Evolutionary conservation across 2,329 filamentous ascomycete genomes (phyloP), one percentile per base, ranked within the genome.

Genomic region (Plenodomus lindquistii): DNA sequence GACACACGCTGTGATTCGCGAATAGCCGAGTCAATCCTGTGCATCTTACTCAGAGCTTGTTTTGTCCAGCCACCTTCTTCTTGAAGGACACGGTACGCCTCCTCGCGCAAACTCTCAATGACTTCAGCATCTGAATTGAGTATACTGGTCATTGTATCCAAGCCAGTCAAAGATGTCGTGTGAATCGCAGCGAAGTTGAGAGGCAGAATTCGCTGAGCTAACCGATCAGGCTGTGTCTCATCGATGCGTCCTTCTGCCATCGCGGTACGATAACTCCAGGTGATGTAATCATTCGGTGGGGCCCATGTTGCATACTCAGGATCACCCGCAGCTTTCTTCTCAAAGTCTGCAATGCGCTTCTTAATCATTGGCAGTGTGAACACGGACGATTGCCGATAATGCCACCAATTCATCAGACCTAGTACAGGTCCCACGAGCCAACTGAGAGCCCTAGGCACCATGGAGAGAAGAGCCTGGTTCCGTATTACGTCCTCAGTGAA

Each of bases 171-270:
- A 6, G 78, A 75, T 0, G 82, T 83, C 1, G 82, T 85, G 65
- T 85, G 81, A 20, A 84, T 82, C 16, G 81, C 78, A 2, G 81
- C 82, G 50, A 85, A 84, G 59, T 84, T 79, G 37, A 85, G 70
- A 0, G 81, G 79, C 29, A 85, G 67, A 4, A 85, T 64, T 13
- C 79, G 73, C 51, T 79, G 75, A 2, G 80, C 78, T 15, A 85
- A 75, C 36, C 74, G 73, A 2, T 70, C 60, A 0, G 81, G 75
- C 19, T 78, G 67, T 18, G 81, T 72, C 46, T 84, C 80, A 13
- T 69, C 62, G 5, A 18, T 31, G 15, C 66, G 63, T 5, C 70
- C 71, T 44, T 83, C 81, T 0, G 70, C 69, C 27, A 67, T 66
- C 15, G 82, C 81, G 19, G 78, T 73, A 15, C 77, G 75, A 46